Percentiles rank a stretch among this genome's conserved stretches.
Conservation (phyloP, 345 rosid species). For the Laguncularia racemosa region DNA sequence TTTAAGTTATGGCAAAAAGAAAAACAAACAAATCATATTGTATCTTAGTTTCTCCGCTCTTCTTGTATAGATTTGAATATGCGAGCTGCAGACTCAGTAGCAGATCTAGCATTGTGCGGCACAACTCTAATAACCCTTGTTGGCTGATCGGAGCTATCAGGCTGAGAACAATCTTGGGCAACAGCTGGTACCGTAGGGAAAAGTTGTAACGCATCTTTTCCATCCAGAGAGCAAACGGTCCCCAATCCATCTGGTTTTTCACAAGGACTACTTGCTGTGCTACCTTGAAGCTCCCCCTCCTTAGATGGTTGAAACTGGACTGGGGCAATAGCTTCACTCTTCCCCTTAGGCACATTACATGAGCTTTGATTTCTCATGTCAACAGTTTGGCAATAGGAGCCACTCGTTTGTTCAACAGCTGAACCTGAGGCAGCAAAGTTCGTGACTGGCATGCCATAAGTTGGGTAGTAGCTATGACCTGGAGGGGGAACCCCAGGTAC, state of each 20-base stretch:
- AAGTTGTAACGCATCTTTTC: slow-evolving; percentile 22
- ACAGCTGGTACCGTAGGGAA: slow-evolving; percentile 16
- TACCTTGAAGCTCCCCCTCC: slow-evolving; percentile 35
- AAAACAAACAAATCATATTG: slow-evolving; percentile 15
- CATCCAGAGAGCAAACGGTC: slow-evolving; percentile 14
- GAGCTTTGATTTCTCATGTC: slow-evolving; percentile 36
- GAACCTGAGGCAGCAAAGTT: slow-evolving; percentile 33
- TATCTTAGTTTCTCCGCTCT: slow-evolving; percentile 52
- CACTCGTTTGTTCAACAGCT: slow-evolving; percentile 41
- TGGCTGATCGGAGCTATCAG: slow-evolving; percentile 22
- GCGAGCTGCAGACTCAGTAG: slow-evolving; percentile 78
- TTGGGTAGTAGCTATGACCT: slow-evolving; percentile 59
- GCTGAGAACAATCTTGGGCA: slow-evolving; percentile 11
- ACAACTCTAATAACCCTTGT: slow-evolving; percentile 70
- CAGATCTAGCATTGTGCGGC: slow-evolving; percentile 70
- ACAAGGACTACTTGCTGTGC: slow-evolving; percentile 44
- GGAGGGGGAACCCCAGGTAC: slow-evolving; percentile 36
- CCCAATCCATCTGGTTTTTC: slow-evolving; percentile 18
- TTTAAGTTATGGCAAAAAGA: too few relatives aligned
- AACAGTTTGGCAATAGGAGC: slow-evolving; percentile 23
- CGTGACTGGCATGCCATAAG: slow-evolving; percentile 52
- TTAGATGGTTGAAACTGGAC: slow-evolving; percentile 26
- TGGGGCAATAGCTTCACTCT: slow-evolving; percentile 20
- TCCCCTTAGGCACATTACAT: slow-evolving; percentile 19
- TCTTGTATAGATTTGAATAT: slow-evolving; percentile 86